Base-by-base conservation (phyloP, 2,329 filamentous ascomycete species). In the Aspergillus fructus region DNA sequence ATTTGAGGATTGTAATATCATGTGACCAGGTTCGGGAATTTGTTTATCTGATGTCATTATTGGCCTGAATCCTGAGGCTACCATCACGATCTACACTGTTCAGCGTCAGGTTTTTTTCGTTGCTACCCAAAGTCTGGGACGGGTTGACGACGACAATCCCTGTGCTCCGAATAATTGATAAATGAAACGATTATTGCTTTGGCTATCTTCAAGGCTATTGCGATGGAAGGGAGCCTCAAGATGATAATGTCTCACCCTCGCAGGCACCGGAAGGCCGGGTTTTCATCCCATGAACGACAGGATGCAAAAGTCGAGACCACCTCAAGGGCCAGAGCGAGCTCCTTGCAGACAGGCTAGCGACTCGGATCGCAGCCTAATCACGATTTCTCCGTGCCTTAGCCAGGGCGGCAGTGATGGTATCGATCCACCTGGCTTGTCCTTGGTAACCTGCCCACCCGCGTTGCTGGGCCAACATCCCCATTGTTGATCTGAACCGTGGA, bases 401-500 rank as follows among this genome's bases (percentile, higher is more conserved):
- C 56, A 63, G 59, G 62, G 62, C 59, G 58, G 23, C 59, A 56
- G 21, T 27, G 52, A 40, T 41, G 45, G 45, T 41, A 45, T 49
- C 42, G 62, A 60, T 66, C 64, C 63, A 65, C 63, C 47, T 21
- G 19, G 49, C 24, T 47, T 48, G 52, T 48, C 60, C 54, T 54
- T 54, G 27, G 56, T 53, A 53, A 54, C 57, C 46, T 49, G 53
- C 61, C 66, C 68, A 58, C 58, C 53, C 17, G 41, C 60, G 72
- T 75, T 74, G 71, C 71, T 67, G 67, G 70, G 72, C 68, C 71
- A 74, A 75, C 72, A 49, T 24, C 59, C 47, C 62, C 59, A 70
- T 74, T 75, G 72, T 75, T 75, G 72, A 74, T 70, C 66, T 64
- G 68, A 68, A 69, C 66, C 70, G 63, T 69, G 68, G 65, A 68